Percentiles rank a stretch among this genome's conserved stretches.
Evolutionary conservation across 2,329 filamentous ascomycete species (phyloP).

Genomic region (Sporothrix mexicana): DNA sequence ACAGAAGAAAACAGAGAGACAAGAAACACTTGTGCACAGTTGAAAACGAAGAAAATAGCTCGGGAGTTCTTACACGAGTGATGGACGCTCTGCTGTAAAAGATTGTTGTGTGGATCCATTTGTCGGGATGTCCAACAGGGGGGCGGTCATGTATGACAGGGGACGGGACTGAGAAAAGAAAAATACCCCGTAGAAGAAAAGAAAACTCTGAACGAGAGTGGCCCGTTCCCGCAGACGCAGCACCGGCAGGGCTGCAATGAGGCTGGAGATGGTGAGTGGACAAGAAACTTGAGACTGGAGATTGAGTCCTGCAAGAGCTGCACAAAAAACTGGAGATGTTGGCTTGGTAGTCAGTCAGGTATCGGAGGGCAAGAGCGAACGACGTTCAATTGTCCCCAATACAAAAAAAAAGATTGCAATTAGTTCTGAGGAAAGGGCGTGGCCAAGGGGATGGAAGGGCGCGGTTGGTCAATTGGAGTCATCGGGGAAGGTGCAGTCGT

Average conservation of each 20-base stretch:
- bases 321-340: not conserved
- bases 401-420: constrained; percentile 11
- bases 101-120: constrained; percentile 35
- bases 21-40: too few relatives aligned
- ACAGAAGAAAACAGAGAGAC: not conserved
- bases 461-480: constrained; percentile 33
- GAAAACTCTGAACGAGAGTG: constrained; percentile 17
- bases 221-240: constrained; percentile 18
- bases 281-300: constrained; percentile 2
- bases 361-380: constrained; percentile 6
- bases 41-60: constrained; percentile 1
- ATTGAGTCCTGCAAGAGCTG: not conserved
- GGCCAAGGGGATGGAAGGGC: constrained; percentile 8
- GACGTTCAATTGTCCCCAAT: not conserved
- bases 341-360: not conserved
- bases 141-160: not conserved
- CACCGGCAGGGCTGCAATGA: constrained; percentile 1
- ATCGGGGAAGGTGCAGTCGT: constrained; percentile 15
- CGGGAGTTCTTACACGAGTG: constrained; percentile 30
- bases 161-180: not conserved
- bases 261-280: not conserved
- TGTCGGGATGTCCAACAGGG: constrained; percentile 17
- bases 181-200: not conserved
- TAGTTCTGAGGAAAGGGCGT: constrained; percentile 21
- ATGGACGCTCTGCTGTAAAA: constrained; percentile 31